Conservation (phyloP, 192 early-diverging fungal genomes). For the Mortierella antarctica region DNA sequence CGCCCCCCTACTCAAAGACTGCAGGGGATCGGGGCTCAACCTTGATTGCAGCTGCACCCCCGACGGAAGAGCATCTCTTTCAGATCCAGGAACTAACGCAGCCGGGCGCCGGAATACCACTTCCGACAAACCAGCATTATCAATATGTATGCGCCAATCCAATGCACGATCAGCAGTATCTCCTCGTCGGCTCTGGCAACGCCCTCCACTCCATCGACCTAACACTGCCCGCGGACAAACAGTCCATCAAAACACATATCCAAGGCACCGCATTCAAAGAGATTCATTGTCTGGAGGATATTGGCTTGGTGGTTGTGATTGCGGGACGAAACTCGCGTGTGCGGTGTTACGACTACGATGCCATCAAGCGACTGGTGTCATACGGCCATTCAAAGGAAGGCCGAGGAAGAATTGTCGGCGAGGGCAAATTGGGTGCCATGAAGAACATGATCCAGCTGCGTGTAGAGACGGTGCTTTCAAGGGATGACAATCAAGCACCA, state of each 20-base stretch:
- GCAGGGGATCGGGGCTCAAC: slow-evolving; percentile 7
- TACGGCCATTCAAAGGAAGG: slow-evolving; percentile 50
- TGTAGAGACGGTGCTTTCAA: slow-evolving; percentile 28
- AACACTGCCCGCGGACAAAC: slow-evolving; percentile 25
- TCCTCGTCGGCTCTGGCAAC: slow-evolving; percentile 34
- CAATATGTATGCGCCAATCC: slow-evolving; percentile 42
- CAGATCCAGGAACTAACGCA: slow-evolving; percentile 34
- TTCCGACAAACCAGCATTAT: neutral
- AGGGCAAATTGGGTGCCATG: slow-evolving; percentile 24
- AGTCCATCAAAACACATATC: slow-evolving; percentile 38
- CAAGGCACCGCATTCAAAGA: slow-evolving; percentile 41
- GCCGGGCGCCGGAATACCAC: neutral
- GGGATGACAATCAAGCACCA: slow-evolving; percentile 2
- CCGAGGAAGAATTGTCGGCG: slow-evolving; percentile 30
- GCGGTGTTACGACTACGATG: slow-evolving; percentile 48
- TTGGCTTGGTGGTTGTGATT: slow-evolving; percentile 44
- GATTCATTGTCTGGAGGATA: slow-evolving; percentile 47
- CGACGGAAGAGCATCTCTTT: slow-evolving; percentile 40
- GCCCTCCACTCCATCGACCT: slow-evolving; percentile 49
- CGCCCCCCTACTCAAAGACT: slow-evolving; percentile 31
- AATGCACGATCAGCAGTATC: slow-evolving; percentile 53
- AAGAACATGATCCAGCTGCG: slow-evolving; percentile 52
- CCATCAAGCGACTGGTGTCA: slow-evolving; percentile 31
- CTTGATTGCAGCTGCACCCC: slow-evolving; percentile 8
- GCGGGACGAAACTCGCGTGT: slow-evolving; percentile 41